phyloP scores from a whole-genome alignment of 306 rosid genomes.

The Pyrus bretschneideri region DNA sequence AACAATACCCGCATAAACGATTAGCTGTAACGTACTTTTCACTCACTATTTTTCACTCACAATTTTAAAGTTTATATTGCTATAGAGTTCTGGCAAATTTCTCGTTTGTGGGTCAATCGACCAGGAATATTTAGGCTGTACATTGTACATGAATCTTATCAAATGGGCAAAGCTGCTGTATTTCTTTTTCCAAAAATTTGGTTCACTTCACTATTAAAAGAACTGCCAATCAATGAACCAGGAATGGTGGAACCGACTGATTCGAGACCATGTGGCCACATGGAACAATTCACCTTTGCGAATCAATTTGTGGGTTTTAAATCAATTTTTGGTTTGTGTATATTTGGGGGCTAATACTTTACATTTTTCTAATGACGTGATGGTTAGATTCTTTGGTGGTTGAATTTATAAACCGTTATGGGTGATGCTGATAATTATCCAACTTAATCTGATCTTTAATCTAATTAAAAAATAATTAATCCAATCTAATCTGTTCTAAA shows the following conservation, averaged over 20 bases:
- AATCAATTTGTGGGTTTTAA: not conserved
- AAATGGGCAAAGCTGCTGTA: not conserved
- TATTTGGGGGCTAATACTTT: not conserved
- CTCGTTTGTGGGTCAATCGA: not conserved
- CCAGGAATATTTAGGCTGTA: not conserved
- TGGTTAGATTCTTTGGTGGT: conserved; percentile 8
- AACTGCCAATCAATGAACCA: conserved; percentile 32
- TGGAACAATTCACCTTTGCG: conserved; percentile 46
- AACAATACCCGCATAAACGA: rapidly evolving
- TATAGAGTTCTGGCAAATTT: not conserved
- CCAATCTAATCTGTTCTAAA: not conserved
- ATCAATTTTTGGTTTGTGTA: not conserved
- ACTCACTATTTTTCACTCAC: not conserved
- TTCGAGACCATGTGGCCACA: conserved; percentile 70
- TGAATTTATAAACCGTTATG: not conserved
- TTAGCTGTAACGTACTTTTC: not conserved
- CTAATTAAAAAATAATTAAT: not conserved
- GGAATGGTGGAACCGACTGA: conserved; percentile 53
- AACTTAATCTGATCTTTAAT: not conserved
- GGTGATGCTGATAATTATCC: conserved; percentile 6
- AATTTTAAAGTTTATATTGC: not conserved
- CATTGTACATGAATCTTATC: not conserved
- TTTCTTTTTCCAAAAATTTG: not conserved
- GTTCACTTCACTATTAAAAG: not conserved
- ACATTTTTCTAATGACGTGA: not conserved